Percentiles rank a stretch among this genome's conserved stretches.
These are phyloP conservation scores for Globisporangium alternatum DNA, from an alignment of 352 stramenopile species.

Conservation along the genomic window DNA sequence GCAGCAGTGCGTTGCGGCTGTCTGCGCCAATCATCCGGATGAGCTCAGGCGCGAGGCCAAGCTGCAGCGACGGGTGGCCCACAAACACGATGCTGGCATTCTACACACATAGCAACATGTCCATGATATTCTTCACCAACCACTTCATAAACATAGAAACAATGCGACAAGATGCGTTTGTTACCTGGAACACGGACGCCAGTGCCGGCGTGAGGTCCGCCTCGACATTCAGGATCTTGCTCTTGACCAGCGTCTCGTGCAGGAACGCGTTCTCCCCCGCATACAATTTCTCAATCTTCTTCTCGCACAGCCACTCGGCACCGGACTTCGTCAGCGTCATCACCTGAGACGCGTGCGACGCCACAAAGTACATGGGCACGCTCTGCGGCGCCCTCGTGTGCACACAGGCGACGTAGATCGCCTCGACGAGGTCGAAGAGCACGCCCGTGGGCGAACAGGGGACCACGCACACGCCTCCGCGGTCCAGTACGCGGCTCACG, in stretches of 20 bases:
- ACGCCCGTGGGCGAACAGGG: conserved; percentile 57
- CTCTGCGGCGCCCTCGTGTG: conserved; percentile 36
- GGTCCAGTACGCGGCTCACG: conserved; percentile 58
- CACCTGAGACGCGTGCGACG: conserved; percentile 40
- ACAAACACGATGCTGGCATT: conserved; percentile 77
- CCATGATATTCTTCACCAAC: too few species aligned
- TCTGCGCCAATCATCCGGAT: conserved; percentile 59
- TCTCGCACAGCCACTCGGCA: conserved; percentile 82
- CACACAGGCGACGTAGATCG: conserved; percentile 48
- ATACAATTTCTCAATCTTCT: conserved; percentile 80
- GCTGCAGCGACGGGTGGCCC: conserved; percentile 59
- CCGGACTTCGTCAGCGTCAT: conserved; percentile 55
- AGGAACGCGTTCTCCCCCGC: conserved; percentile 67
- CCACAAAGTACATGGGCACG: conserved; percentile 68
- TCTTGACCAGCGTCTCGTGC: conserved; percentile 52
- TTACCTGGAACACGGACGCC: conserved; percentile 56
- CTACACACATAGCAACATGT: conserved; percentile 20
- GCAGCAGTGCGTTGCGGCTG: conserved; percentile 59
- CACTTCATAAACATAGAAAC: neutral
- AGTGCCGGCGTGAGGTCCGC: conserved; percentile 38
- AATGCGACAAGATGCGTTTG: neutral
- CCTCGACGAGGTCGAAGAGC: conserved; percentile 78
- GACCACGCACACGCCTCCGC: conserved; percentile 68
- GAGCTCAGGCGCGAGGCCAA: conserved; percentile 49
- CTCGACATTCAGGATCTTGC: conserved; percentile 47